Base-by-base conservation (phyloP, 2,329 filamentous ascomycete genomes). In the Microdochium bolleyi region DNA sequence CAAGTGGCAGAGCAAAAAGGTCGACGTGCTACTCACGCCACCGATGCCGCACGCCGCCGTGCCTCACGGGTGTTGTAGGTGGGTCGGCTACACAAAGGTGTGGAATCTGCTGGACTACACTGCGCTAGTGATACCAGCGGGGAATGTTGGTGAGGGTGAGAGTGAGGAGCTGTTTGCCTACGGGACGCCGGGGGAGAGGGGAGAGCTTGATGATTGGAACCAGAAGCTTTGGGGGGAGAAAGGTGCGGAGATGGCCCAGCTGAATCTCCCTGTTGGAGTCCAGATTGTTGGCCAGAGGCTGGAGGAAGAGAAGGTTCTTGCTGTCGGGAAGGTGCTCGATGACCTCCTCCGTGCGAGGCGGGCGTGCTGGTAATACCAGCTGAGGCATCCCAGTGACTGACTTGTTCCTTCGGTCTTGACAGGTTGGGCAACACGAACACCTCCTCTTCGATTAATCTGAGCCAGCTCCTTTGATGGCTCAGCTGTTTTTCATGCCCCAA, bases 21-120 rank as follows among this genome's bases (percentile, higher is more conserved):
- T 74, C 2, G 83, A 87, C 59, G 65, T 83, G 0, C 57, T 87
- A 0, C 62, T 87, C 0, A 72, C 75, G 58, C 83, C 83, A 0
- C 73, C 77, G 0, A 80, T 85, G 73, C 80, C 83, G 1, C 84
- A 87, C 61, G 67, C 76, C 0, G 74, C 80, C 1, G 74, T 83
- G 0, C 76, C 71, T 0, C 73, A 75, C 37, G 51, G 56, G 0
- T 53, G 56, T 1, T 70, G 65, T 22, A 64, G 68, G n/a, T 77
- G 73, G 73, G 73, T 75, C 0, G 82, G 82, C 2, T 84, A 84
- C 57, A 83, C 80, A 1, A 82, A 82, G 59, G 70, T 83, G 7
- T 83, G 79, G 74, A 84, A 85, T 57, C 66, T 84, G 10, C 67
- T 85, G 0, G 83, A 87, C 60, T 86, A 85, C 57, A 71, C 79